Percentiles rank a stretch among this genome's conserved stretches.
Conservation (phyloP, 345 rosid species). For the Linum tenue region DNA sequence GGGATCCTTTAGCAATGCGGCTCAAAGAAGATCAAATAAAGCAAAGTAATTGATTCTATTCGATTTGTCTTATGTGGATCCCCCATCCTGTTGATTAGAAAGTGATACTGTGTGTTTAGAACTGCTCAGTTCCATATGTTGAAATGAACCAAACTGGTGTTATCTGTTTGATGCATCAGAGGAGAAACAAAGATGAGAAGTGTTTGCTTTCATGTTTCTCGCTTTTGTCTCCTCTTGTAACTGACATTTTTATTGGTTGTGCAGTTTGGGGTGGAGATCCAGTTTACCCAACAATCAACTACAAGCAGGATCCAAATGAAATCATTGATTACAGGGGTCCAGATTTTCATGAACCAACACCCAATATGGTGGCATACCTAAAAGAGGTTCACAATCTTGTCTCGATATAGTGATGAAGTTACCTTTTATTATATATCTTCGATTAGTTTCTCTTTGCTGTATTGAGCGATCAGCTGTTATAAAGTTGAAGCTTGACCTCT, state of each 20-base stretch:
- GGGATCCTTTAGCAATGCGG: slow-evolving; percentile 95
- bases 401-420: neutral
- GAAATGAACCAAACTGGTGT: too few species aligned
- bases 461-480: neutral
- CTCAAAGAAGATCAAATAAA: slow-evolving; percentile 86
- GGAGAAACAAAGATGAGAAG: neutral
- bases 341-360: slow-evolving; percentile 88
- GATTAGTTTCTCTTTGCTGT: slow-evolving; percentile 2
- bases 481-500: neutral
- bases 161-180: neutral
- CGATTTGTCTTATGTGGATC: slow-evolving; percentile 15
- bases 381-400: slow-evolving; percentile 48
- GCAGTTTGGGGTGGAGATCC: slow-evolving; percentile 99
- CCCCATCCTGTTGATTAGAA: neutral
- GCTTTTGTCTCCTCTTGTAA: neutral
- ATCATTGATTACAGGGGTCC: slow-evolving; percentile 85
- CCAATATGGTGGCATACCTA: slow-evolving; percentile 61
- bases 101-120: neutral
- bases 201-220: neutral
- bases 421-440: neutral
- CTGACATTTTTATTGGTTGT: slow-evolving; percentile 21
- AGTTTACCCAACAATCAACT: slow-evolving; percentile 88
- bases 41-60: slow-evolving; percentile 44
- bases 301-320: slow-evolving; percentile 87
- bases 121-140: too few species aligned